Base-by-base conservation (phyloP, 495 filamentous ascomycete species). In the Penicillium flavigenum region DNA sequence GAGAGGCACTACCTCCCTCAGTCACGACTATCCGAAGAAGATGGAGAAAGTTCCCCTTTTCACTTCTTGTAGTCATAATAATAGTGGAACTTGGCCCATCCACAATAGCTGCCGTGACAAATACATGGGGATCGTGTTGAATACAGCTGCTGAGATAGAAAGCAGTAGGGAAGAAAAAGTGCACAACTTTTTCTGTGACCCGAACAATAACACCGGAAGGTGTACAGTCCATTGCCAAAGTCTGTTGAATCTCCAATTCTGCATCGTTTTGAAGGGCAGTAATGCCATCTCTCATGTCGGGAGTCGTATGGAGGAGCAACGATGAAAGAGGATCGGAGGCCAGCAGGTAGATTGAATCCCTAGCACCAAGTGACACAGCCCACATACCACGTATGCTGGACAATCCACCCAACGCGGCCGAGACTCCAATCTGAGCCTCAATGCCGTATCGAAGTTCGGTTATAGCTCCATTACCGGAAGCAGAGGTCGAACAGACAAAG, bases 361-460 rank as follows among this genome's bases (percentile, higher is more conserved):
- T 76, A 26, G 14, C 3, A 34, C 24, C 11, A 12, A 12, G 17
- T 17, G 77, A 71, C 51, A 85, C 69, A 11, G 80, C 76, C 57
- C 86, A 75, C 38, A 89, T 71, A 11, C 72, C 70, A 48, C 70
- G 60, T 17, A 73, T 62, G 36, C 64, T 63, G 4, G 67, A 67
- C 0, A 76, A 47, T 22, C 72, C 71, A n/a, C 72, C 73, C 24
- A 77, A 47, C 9, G 79, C 76, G 32, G 86, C 73, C 4, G 81
- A 77, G 10, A 86, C 48, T 3, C 79, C 82, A 56, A 87, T 83
- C 48, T 78, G 80, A 14, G 88, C 90, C 62, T 88, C 83, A 29
- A 89, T 70, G 6, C 91, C 89, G 67, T 86, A 80, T 59, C 88
- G 78, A 50, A 89, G 76, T 62, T 95, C 89, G 22, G 83, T 80